Evolutionary conservation across 73 alveolate species (phyloP).

Genomic region (Paramecium caudatum): DNA sequence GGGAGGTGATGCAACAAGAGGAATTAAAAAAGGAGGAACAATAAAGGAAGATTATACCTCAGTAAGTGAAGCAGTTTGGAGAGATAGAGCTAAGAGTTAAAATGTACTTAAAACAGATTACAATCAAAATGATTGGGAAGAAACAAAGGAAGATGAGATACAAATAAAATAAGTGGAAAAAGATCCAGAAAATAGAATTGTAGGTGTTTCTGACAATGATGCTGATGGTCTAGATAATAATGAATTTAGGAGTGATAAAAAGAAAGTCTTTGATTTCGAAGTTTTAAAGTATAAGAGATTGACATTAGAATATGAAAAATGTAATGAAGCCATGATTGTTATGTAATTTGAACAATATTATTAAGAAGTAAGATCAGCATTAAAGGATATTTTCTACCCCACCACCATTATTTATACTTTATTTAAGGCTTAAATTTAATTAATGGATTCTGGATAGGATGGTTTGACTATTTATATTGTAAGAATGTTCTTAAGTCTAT

Average conservation of each 20-base stretch:
- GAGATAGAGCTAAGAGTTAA: background rate
- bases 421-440: constrained; percentile 31
- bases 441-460: constrained; percentile 20
- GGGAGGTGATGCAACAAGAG: background rate
- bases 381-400: constrained; percentile 54
- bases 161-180: constrained; percentile 35
- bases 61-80: background rate
- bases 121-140: constrained; percentile 27
- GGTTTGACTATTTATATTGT: constrained; percentile 18
- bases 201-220: constrained; percentile 41
- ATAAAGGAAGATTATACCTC: constrained; percentile 28
- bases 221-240: background rate
- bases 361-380: constrained; percentile 49
- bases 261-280: background rate
- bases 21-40: background rate
- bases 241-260: background rate
- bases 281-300: constrained; percentile 8
- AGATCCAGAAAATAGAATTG: constrained; percentile 61
- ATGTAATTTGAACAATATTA: constrained; percentile 45
- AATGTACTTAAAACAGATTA: constrained; percentile 3
- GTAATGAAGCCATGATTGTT: constrained; percentile 29
- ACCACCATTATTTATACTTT: constrained; percentile 26
- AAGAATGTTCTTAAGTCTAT: constrained; percentile 47
- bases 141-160: constrained; percentile 41
- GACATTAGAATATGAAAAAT: constrained; percentile 40